phyloP scores from a whole-genome alignment of 2,329 filamentous ascomycete species.

The Camillea tinctor region DNA sequence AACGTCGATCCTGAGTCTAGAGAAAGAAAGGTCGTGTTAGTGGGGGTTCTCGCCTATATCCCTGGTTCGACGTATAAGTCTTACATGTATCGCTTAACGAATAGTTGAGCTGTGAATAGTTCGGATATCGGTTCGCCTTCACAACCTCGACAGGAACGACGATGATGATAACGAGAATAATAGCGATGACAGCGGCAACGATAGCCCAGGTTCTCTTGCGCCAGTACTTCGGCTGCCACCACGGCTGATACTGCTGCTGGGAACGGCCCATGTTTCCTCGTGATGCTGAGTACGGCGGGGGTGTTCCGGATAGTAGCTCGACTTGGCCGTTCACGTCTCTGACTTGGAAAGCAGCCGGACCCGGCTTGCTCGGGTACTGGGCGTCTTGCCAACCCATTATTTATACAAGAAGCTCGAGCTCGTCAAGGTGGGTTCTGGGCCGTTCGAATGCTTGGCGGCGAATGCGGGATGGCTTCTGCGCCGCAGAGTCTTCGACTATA shows the following conservation, averaged over 20 bases:
- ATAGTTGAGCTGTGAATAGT: slow-evolving; percentile 48
- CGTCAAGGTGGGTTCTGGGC: background rate
- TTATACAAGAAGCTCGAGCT: slow-evolving; percentile 7
- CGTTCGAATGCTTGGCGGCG: background rate
- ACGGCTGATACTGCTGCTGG: slow-evolving; percentile 17
- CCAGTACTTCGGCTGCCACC: slow-evolving; percentile 54
- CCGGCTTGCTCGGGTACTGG: slow-evolving; percentile 14
- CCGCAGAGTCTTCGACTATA: slow-evolving; percentile 8
- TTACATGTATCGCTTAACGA: slow-evolving; percentile 49
- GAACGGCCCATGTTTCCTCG: slow-evolving; percentile 19
- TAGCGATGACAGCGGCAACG: slow-evolving; percentile 36
- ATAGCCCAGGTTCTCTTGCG: slow-evolving; percentile 49
- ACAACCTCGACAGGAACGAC: slow-evolving; percentile 47
- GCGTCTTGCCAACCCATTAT: slow-evolving; percentile 27
- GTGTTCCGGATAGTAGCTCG: slow-evolving; percentile 20
- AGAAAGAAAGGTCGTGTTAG: background rate
- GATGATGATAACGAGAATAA: slow-evolving; percentile 48
- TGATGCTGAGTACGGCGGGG: slow-evolving; percentile 14
- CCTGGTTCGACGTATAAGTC: slow-evolving; percentile 17
- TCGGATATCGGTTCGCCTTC: slow-evolving; percentile 43
- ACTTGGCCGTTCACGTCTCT: slow-evolving; percentile 20
- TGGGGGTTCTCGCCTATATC: background rate
- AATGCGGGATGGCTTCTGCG: slow-evolving; percentile 11
- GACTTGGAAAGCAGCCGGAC: slow-evolving; percentile 22
- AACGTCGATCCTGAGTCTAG: slow-evolving; percentile 50